Evolutionary conservation across 2,329 filamentous ascomycete species (phyloP), one percentile per base, ranked within the genome.

Genomic region (Penicillium sclerotiorum): DNA sequence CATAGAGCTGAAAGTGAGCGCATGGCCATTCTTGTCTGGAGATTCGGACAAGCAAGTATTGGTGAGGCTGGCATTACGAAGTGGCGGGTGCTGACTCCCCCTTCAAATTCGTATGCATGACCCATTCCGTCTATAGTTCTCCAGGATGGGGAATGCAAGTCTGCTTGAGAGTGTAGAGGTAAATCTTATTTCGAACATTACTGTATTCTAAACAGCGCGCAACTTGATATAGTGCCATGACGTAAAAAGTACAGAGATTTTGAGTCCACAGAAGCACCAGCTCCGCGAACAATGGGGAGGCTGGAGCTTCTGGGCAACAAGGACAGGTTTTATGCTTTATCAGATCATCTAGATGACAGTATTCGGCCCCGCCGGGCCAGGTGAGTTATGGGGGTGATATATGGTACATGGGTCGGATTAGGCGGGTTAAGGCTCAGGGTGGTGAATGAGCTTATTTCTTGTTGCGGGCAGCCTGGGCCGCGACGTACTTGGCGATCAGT

Each of bases 401-500:
- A 47, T 47, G 36, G 23, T 46, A 46, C 43, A 46, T 28, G 22
- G 28, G 50, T 40, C 32, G 43, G 47, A 15, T 39, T 41, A 44
- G 53, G 50, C 50, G 49, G 45, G 47, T 32, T 9, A 38, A 27
- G 40, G 20, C 20, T 37, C 5, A 20, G 15, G n/a, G 47, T 37
- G 30, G 49, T 44, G 35, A 28, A 46, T 28, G 20, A 27, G 40
- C 50, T 71, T 71, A 80, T 74, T 83, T 84, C 74, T 84, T 83
- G 66, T 83, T 80, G 70, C 80, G 82, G 55, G 84, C 85, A 37
- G 80, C 81, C 71, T 84, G 79, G 56, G 80, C 79, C 76, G 88
- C 88, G 65, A 86, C 77, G 64, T 87, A 80, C 72, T 87, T 86
- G 20, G 82, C 79, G 35, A 89, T 76, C 42, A 89, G 72, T 68